Evolutionary conservation across 1,139 yeast genomes (phyloP).

Genomic region (Yamadazyma dushanensis): DNA sequence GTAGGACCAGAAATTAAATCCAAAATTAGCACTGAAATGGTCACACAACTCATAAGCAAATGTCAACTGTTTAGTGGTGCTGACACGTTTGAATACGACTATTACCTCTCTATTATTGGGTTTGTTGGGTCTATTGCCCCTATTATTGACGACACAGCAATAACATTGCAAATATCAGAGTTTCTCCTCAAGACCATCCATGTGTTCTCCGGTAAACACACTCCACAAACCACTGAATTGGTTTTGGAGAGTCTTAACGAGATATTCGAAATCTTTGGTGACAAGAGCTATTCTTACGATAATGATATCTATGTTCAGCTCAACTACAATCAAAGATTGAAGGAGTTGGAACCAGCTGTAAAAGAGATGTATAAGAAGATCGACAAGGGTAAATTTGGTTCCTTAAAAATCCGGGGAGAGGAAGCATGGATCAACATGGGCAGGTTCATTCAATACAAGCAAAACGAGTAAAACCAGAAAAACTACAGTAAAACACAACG

Average conservation of each 20-base stretch:
- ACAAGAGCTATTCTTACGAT: slow-evolving; percentile 66
- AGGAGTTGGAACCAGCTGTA: slow-evolving; percentile 46
- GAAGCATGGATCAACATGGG: slow-evolving; percentile 68
- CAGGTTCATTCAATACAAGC: slow-evolving; percentile 77
- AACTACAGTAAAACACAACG: too few species aligned
- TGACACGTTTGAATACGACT: slow-evolving; percentile 22
- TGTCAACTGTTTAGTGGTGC: slow-evolving; percentile 12
- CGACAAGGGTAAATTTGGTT: slow-evolving; percentile 63
- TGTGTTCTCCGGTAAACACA: slow-evolving; percentile 14
- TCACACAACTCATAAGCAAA: slow-evolving; percentile 24
- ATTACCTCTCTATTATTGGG: slow-evolving; percentile 40
- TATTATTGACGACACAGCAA: slow-evolving; percentile 42
- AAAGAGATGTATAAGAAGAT: slow-evolving; percentile 58
- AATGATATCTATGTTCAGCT: slow-evolving; percentile 61
- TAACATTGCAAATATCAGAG: slow-evolving; percentile 48
- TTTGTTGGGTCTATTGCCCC: slow-evolving; percentile 59
- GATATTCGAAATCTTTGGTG: slow-evolving; percentile 82
- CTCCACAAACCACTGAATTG: slow-evolving; percentile 32
- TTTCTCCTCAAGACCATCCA: slow-evolving; percentile 40
- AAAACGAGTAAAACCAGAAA: slow-evolving; percentile 20
- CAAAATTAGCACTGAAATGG: slow-evolving; percentile 25
- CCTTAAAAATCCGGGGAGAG: slow-evolving; percentile 63
- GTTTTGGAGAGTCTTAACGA: slow-evolving; percentile 63
- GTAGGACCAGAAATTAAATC: slow-evolving; percentile 33
- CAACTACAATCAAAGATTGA: slow-evolving; percentile 47